Conservation (phyloP, 2,329 filamentous ascomycete genomes). For the Ophiostoma triangulosporum region DNA sequence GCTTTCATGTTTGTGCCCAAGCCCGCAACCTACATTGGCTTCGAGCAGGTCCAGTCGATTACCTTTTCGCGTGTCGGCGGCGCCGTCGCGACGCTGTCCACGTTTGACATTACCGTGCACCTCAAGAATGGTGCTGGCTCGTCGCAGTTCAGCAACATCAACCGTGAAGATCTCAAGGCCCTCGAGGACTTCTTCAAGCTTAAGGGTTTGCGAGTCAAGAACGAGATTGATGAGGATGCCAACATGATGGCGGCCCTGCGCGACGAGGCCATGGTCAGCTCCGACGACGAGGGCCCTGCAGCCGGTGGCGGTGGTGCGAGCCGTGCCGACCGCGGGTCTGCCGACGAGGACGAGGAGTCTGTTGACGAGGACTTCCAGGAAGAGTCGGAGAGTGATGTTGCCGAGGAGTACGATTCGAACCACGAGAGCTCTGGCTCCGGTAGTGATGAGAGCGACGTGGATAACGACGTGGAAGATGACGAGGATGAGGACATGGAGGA, state of each 20-base stretch:
- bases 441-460: slow-evolving; percentile 50
- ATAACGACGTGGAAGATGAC: slow-evolving; percentile 35
- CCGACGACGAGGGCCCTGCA: slow-evolving; percentile 67
- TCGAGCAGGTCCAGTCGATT: slow-evolving; percentile 81
- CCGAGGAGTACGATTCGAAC: slow-evolving; percentile 86
- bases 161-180: slow-evolving; percentile 90
- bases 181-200: slow-evolving; percentile 97
- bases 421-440: slow-evolving; percentile 74
- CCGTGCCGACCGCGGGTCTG: slow-evolving; percentile 64
- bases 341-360: slow-evolving; percentile 91
- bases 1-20: slow-evolving; percentile 99
- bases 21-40: slow-evolving; percentile 90
- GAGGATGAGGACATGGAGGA: slow-evolving; percentile 29
- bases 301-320: slow-evolving; percentile 51
- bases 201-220: slow-evolving; percentile 91
- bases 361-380: slow-evolving; percentile 92
- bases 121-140: slow-evolving; percentile 79
- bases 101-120: slow-evolving; percentile 90
- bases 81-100: slow-evolving; percentile 83
- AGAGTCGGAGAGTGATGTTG: slow-evolving; percentile 86
- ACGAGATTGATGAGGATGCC: slow-evolving; percentile 94
- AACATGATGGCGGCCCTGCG: slow-evolving; percentile 68
- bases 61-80: slow-evolving; percentile 94
- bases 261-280: slow-evolving; percentile 69
- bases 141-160: slow-evolving; percentile 98